These are phyloP conservation scores for Scytalidium sp. DNA, from an alignment of 2,329 filamentous ascomycete species.

Conservation along the genomic window DNA sequence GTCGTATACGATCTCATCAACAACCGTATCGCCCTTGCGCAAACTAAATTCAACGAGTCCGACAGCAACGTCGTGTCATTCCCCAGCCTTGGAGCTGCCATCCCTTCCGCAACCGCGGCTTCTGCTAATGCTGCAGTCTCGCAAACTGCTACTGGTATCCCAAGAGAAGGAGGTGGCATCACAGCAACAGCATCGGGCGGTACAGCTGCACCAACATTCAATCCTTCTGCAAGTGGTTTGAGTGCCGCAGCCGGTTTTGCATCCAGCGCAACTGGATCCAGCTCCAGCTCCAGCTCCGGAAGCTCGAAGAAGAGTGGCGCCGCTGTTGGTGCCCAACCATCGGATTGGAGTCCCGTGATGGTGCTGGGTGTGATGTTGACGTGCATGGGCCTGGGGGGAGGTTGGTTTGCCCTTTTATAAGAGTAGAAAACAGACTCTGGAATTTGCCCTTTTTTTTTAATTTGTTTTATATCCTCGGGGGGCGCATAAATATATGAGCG, in stretches of 20 bases:
- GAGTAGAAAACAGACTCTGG: not conserved
- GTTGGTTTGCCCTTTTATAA: conserved; percentile 19
- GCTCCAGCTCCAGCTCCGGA: conserved; percentile 6
- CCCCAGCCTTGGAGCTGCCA: conserved; percentile 21
- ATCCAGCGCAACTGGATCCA: not conserved
- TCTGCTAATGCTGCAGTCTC: conserved; percentile 19
- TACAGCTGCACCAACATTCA: conserved; percentile 16
- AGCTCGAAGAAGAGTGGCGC: conserved; percentile 20
- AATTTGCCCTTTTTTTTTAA: not conserved
- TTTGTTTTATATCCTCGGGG: too few species aligned
- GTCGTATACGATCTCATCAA: conserved; percentile 50
- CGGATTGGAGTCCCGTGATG: conserved; percentile 21
- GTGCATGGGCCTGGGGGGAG: conserved; percentile 22
- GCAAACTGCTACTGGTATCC: conserved; percentile 24
- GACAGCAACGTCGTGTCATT: conserved; percentile 28
- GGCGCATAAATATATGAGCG: not conserved
- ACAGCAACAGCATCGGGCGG: conserved; percentile 13
- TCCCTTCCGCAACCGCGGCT: conserved; percentile 21
- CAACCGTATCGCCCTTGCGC: conserved; percentile 42
- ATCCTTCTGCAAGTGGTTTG: conserved; percentile 22
- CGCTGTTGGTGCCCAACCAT: conserved; percentile 18
- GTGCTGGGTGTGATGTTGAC: conserved; percentile 15
- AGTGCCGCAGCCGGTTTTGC: conserved; percentile 25
- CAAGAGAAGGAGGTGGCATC: conserved; percentile 11
- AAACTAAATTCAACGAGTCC: conserved; percentile 37